Base-by-base conservation (phyloP, 2,329 filamentous ascomycete genomes). In the Sclerotinia glacialis region DNA sequence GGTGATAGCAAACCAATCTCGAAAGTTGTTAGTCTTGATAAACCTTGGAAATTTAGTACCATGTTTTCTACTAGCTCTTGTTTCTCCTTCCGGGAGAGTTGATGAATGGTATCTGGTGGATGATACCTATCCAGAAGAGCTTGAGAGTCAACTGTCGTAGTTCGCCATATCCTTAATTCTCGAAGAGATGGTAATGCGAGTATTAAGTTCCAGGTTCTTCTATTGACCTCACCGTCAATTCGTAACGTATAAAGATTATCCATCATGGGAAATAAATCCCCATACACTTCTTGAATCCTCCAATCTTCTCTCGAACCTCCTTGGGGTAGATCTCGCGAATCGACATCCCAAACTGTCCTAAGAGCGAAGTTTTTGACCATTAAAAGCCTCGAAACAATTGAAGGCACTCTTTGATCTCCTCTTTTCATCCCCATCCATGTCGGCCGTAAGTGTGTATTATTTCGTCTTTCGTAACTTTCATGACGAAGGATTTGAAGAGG, bases 101-200 rank as follows among this genome's bases (percentile, higher is more conserved):
- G 42, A 0, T 47, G 12, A 31, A 65, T 40, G 16, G 47, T 8
- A 31, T 53, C 31, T 26, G 21, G 21, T 34, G 64, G 21, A 53
- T 42, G 58, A 7, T 42, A 42, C 9, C 64, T 44, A 4, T 61
- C 55, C 9, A 66, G 42, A n/a, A 66, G 56, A 26, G 47, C 64
- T 23, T 66, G 56, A 18, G 49, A 53, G 40, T 66, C 58, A 26
- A 66, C 37, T 14, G 64, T 66, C 11, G 56, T 63, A 7, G 64
- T 66, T 47, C 64, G 64, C 64, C 64, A 66, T 44, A 66, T 63
- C 58, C 64, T 53, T 46, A 66, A 16, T 54, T 66, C 64, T 54
- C 64, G 47, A 23, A 66, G 50, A 5, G 64, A 62, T 18, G 64
- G 64, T 23, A 63, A 54, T 46, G 21, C 14, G 14, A 66, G 26